phyloP scores from a whole-genome alignment of 2,329 filamentous ascomycete genomes.

The Beauveria medogensis region DNA sequence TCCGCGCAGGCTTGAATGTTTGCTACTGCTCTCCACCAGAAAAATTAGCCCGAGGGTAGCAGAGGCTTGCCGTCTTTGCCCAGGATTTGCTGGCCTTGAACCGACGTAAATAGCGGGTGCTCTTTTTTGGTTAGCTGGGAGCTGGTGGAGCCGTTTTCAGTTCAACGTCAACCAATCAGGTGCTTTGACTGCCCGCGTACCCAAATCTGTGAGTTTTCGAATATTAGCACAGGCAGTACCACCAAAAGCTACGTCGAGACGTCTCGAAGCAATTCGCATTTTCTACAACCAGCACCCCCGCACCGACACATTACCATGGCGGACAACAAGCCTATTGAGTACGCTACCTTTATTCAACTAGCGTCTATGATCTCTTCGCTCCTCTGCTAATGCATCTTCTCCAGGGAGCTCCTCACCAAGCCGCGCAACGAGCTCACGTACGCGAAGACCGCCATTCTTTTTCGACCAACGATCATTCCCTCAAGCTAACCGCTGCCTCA shows the following conservation, averaged over 20 bases:
- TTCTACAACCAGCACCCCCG: background rate
- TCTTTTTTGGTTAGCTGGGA: background rate
- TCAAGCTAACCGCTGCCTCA: slow-evolving; percentile 1
- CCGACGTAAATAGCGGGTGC: background rate
- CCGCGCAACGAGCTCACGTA: slow-evolving; percentile 87
- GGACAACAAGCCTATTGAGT: slow-evolving; percentile 63
- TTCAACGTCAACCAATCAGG: slow-evolving; percentile 1
- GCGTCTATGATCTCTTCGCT: background rate
- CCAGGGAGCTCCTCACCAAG: slow-evolving; percentile 81
- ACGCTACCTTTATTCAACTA: slow-evolving; percentile 21
- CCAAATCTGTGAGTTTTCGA: slow-evolving; percentile 10
- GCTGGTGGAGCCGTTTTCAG: background rate
- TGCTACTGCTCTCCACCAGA: slow-evolving; percentile 17
- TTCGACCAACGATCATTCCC: slow-evolving; percentile 12
- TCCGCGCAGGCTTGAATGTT: background rate
- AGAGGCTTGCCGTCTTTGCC: slow-evolving; percentile 7
- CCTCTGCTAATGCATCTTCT: slow-evolving; percentile 20
- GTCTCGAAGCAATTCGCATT: background rate
- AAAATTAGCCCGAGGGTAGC: slow-evolving; percentile 20
- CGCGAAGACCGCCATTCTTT: slow-evolving; percentile 28
- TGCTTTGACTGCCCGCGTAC: background rate
- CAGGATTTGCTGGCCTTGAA: background rate
- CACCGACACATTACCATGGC: slow-evolving; percentile 38
- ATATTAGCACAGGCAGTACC: background rate
- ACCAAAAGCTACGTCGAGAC: slow-evolving; percentile 2